Evolutionary conservation across 345 rosid genomes (phyloP), one percentile per base, ranked within the genome.

Genomic region (Gossypium bickii): DNA sequence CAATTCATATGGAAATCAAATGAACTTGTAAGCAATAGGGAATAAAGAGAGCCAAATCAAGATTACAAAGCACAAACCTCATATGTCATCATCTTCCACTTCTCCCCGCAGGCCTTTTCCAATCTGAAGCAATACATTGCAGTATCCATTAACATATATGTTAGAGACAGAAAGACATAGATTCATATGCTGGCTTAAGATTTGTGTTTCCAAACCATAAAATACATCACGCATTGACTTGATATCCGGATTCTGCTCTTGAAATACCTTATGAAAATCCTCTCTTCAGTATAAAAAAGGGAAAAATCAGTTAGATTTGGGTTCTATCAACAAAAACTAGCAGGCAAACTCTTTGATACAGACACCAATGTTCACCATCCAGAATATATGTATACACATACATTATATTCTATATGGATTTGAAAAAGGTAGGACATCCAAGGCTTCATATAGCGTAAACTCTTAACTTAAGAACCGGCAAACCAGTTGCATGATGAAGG

Each of bases 31-130:
- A n/a, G 9, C 51, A 48, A 49, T 7, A 62, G 38, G 24, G 51
- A 38, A 71, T 7, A 20, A 34, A 56, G 25, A 71, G 59, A 9
- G 27, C 24, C 47, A 43, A 45, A 22, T 17, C 55, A 59, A 25
- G 55, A 58, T 72, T 73, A 55, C 17, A 55, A 16, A 57, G 57
- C 3, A 67, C 72, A 2, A 12, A 84, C 98, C 90, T 94, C 94
- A 24, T 85, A 91, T 1, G 86, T 84, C 97, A 94, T 90, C 12
- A 86, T 85, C 79, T 88, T 92, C 98, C 97, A 92, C 86, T 91
- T 92, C 82, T 87, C 97, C 74, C 98, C 97, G 80, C 97, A 88
- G 74, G 97, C 92, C 90, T 91, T 92, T 34, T 18, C 98, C 97
- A 84, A 94, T 84, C 98, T 91, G 77, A 58, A 81, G 64, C 71